Percentiles rank a stretch among this genome's conserved stretches.
Conservation (phyloP, 176 grass and related monocot species). For the Oryza coarctata region DNA sequence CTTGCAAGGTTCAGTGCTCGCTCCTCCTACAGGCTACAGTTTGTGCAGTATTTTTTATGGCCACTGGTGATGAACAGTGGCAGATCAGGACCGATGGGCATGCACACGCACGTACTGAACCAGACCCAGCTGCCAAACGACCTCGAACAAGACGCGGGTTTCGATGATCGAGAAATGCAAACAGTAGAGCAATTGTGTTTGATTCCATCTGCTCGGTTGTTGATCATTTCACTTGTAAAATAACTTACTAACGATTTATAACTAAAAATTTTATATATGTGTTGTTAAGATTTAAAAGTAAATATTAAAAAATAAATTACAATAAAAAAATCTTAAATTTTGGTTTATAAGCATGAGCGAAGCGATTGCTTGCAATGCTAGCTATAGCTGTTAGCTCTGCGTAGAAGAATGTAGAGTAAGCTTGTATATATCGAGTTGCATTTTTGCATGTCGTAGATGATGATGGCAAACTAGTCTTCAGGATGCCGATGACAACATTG, state of each 20-base stretch:
- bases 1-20: background rate
- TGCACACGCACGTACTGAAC: background rate
- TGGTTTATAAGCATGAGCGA: no score
- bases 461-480: background rate
- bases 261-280: no score
- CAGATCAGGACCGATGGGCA: background rate
- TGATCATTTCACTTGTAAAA: no score
- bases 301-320: no score
- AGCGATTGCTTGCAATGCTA: no score
- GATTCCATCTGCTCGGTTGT: background rate
- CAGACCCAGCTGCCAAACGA: background rate
- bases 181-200: background rate
- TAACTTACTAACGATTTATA: no score
- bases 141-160: background rate
- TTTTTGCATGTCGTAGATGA: background rate
- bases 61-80: background rate
- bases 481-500: background rate
- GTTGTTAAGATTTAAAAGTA: no score
- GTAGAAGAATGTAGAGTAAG: no score
- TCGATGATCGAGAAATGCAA: background rate
- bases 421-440: background rate
- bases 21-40: background rate
- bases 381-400: no score
- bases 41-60: background rate
- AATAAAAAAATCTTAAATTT: no score